Base-by-base conservation (phyloP, 345 rosid species). In the Syzygium aqueum region DNA sequence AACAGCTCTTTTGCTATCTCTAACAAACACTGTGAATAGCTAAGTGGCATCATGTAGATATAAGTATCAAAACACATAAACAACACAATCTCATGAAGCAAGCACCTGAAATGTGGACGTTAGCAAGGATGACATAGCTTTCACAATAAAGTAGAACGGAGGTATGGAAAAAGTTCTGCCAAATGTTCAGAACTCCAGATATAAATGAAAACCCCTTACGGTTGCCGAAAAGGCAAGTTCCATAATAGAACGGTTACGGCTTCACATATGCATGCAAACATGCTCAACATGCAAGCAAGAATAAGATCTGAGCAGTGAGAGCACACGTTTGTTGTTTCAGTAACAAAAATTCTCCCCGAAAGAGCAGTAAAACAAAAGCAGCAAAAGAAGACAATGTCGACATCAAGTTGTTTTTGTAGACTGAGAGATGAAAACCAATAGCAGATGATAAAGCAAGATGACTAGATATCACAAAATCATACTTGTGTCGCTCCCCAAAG, bases 401-500 rank as follows among this genome's bases (percentile, higher is more conserved):
- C 50, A 53, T 52, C 67, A 85, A 51, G 63, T 85, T 85, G 12
- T 54, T 33, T 13, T 73, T 37, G 49, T 37, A 37, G 82, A 9
- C 82, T 73, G 27, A 40, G 80, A 73, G 82, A 73, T 73, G 84
- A 84, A 52, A 54, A 37, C 37, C 22, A 11, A 46, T 61, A n/a
- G 67, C 40, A 65, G 11, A 85, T 77, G 16, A 28, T 85, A 33
- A 77, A 53, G 46, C 67, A 37, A 12, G 53, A 50, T 22, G 49
- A 84, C 54, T 88, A 78, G 85, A 85, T 82, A 53, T 84, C 61
- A 61, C 51, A 89, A 88, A 67, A 87, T 85, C 92, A 89, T 89
- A 97, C 99, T 89, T 93, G 95, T 85, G 91, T 86, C 88, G 96
- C 99, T 89, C 99, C 99, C 91, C 92, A 94, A 77, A 97, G 88